Evolutionary conservation across 2,329 filamentous ascomycete genomes (phyloP), one percentile per base, ranked within the genome.

Genomic region (Cladosporium sp.): DNA sequence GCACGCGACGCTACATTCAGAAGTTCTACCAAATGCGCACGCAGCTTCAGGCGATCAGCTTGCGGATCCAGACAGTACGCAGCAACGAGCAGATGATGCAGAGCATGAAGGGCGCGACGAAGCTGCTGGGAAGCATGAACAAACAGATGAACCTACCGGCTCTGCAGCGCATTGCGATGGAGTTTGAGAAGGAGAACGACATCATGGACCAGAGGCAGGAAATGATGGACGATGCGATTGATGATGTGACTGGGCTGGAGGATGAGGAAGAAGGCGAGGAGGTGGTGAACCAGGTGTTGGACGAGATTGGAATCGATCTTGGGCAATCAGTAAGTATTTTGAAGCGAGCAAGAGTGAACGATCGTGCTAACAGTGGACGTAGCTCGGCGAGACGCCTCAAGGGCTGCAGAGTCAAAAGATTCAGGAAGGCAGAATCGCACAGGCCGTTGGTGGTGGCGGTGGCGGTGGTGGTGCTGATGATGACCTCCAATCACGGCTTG

Each of bases 41-140:
- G 70, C 94, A 98, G 78, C 81, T 99, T 70, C 95, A 99, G 77
- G 95, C 96, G 70, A 97, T 99, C 72, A 96, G 92, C 16, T 81
- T 99, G 63, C 88, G 94, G 53, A 93, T 99, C 75, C 95, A 97
- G 92, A 99, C 95, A 58, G 94, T 98, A 70, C 89, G 95, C 70
- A 97, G 93, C 71, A 99, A 99, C 79, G 95, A 99, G 79, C 94
- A 98, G 80, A 99, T 99, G 95, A 97, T 97, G 93, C 92, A 97
- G 79, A 95, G 93, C 10, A 98, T 99, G 95, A 99, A 97, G 80
- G 95, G 95, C 36, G 95, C 95, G 5, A 98, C 95, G 1, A 89
- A 90, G 79, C 89, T 97, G 2, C 83, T 99, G 8, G 93, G 93
- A 63, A 96, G 91, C 81, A 99, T 99, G 95, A 99, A 99, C 79